Evolutionary conservation across 1,139 yeast genomes (phyloP).

Genomic region (Arxiozyma slooffiae): DNA sequence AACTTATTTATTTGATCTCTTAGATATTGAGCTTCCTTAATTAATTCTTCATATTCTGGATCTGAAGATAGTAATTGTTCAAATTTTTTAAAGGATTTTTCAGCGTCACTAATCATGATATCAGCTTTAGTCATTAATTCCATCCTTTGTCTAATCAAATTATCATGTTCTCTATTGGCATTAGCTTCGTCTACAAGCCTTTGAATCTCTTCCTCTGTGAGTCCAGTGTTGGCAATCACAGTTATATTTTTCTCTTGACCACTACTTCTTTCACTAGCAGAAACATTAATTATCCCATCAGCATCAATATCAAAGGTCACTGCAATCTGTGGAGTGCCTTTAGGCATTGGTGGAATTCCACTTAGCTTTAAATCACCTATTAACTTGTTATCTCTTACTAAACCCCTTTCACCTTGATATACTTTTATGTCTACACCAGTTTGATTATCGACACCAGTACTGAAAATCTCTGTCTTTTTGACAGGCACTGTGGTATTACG

Average conservation of each 20-base stretch:
- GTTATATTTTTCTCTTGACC: constrained; percentile 50
- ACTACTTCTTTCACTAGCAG: constrained; percentile 58
- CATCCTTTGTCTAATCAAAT: constrained; percentile 29
- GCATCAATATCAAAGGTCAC: constrained; percentile 72
- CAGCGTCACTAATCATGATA: constrained; percentile 47
- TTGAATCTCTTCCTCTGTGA: constrained; percentile 55
- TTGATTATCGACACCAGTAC: constrained; percentile 82
- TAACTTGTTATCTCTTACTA: constrained; percentile 61
- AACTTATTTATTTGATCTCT: constrained; percentile 33
- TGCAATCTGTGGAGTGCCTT: constrained; percentile 66
- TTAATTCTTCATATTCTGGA: constrained; percentile 31
- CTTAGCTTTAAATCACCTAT: constrained; percentile 63
- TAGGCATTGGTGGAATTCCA: constrained; percentile 63
- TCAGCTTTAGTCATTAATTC: constrained; percentile 40
- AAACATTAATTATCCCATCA: constrained; percentile 70
- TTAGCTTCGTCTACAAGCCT: constrained; percentile 43
- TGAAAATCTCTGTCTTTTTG: constrained; percentile 58
- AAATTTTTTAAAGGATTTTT: constrained; percentile 40
- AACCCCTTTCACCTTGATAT: constrained; percentile 68
- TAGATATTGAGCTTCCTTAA: constrained; percentile 16
- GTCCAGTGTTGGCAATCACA: constrained; percentile 59
- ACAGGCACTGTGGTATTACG: constrained; percentile 71
- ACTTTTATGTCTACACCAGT: constrained; percentile 71
- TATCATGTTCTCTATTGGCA: constrained; percentile 23
- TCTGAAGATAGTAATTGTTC: constrained; percentile 33